A percentile compares a stretch with the other conserved stretches of the same genome.
Conservation (phyloP, 1,284 basidiomycete species). For the Moesziomyces sp. region DNA sequence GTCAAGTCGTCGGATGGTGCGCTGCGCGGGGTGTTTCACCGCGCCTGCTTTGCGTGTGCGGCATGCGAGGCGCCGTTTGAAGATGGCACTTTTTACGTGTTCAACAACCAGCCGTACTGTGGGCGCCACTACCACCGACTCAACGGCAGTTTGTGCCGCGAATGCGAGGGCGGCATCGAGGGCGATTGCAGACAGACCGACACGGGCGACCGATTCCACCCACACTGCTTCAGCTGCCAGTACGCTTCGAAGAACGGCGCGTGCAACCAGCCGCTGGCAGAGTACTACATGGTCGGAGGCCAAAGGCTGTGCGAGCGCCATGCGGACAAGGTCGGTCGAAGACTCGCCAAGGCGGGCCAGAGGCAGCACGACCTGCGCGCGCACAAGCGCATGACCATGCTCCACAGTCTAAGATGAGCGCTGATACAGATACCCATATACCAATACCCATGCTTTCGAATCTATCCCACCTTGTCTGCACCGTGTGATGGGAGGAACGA, state of each 20-base stretch:
- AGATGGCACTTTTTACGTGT: conserved; percentile 58
- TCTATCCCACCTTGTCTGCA: too few relatives aligned
- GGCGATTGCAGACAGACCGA: conserved; percentile 59
- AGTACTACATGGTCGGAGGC: conserved; percentile 45
- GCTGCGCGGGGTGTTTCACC: conserved; percentile 53
- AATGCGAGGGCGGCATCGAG: conserved; percentile 54
- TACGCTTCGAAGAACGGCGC: conserved; percentile 34
- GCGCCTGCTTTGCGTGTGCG: conserved; percentile 55
- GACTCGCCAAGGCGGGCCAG: conserved; percentile 32
- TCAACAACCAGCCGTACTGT: conserved; percentile 58
- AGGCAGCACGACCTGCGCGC: conserved; percentile 34
- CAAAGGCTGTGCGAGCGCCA: conserved; percentile 54
- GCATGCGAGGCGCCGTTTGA: conserved; percentile 51
- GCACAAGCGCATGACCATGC: conserved; percentile 50
- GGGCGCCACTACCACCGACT: conserved; percentile 48
- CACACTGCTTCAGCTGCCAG: conserved; percentile 53
- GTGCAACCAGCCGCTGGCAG: conserved; percentile 31
- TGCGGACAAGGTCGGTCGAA: conserved; percentile 35
- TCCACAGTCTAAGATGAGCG: conserved; percentile 26
- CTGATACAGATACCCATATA: neutral
- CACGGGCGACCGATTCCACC: conserved; percentile 54
- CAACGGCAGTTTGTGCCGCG: conserved; percentile 55
- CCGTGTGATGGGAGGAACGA: too few relatives aligned
- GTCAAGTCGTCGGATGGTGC: conserved; percentile 60
- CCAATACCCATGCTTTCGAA: neutral